Base-by-base conservation (phyloP, 1,284 basidiomycete species). In the Melampsora americana region DNA sequence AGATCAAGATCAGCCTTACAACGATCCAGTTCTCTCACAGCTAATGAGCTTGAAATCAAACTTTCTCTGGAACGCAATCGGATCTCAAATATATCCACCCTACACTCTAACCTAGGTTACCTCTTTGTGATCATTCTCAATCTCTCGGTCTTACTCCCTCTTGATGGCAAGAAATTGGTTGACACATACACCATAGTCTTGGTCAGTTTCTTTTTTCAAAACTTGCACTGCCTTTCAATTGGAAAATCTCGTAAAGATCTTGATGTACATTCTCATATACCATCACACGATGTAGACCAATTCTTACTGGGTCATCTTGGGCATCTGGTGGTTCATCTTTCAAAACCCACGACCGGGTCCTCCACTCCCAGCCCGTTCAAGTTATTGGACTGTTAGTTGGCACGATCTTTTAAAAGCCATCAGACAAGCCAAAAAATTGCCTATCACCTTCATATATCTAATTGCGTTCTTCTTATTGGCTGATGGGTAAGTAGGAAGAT, bases 271-370 rank as follows among this genome's bases (percentile, higher is more conserved):
- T 7, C 11, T 60, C 23, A 11, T n/a, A 35, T 32, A 20, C 5
- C 5, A 35, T 42, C 20, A n/a, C n/a, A 39, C 26, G 20, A 28
- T 16, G 7, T 35, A 75, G 73, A 75, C 73, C 5, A 75, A 67
- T 39, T 23, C 59, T n/a, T 75, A 75, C 30, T 75, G 73, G 73
- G 39, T 75, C 35, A 26, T 75, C 6, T 7, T 68, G 6, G 72
- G 72, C 5, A 23, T 75, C 46, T 67, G 72, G 72, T 75, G 72
- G 72, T 75, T 75, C 26, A 28, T 75, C 53, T 75, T 75, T 42
- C 66, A 75, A 62, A 35, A 46, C 12, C 39, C 56, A n/a, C 53
- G 73, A 9, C 65, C 66, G n/a, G 72, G 72, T 56, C 65, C 65
- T 23, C 11, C 39, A n/a, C 42, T 75, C 59, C 65, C 72, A 30